phyloP scores from a whole-genome alignment of 495 filamentous ascomycete species.

The Neurospora cerealis region DNA sequence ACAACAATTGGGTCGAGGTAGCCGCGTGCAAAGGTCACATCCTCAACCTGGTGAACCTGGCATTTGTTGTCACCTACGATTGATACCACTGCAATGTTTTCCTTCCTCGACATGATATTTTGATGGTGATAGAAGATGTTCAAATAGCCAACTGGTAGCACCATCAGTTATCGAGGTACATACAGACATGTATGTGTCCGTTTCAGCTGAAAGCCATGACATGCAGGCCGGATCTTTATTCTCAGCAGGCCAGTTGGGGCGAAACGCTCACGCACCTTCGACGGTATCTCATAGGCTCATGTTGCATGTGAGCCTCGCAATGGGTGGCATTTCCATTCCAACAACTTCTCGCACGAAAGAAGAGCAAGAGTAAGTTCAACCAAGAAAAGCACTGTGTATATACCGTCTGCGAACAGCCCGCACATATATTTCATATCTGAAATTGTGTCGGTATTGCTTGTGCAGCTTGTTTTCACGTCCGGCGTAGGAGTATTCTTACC shows the following conservation, averaged over 20 bases:
- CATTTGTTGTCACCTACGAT: background rate
- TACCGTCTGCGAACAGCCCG: background rate
- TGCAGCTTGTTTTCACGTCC: slow-evolving; percentile 5
- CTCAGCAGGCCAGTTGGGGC: background rate
- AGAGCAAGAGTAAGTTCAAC: background rate
- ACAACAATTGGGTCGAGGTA: background rate
- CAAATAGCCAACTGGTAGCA: background rate
- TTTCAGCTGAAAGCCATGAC: background rate
- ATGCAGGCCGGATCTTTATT: background rate
- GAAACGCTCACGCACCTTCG: background rate
- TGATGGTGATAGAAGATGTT: background rate
- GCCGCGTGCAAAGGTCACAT: background rate
- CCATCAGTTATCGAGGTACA: background rate
- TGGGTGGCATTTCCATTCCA: background rate
- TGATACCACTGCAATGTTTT: background rate
- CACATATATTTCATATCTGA: slow-evolving; percentile 3
- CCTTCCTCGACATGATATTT: background rate
- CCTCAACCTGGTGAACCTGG: background rate
- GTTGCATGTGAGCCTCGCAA: background rate
- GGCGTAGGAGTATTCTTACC: slow-evolving; percentile 2
- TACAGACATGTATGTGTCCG: background rate
- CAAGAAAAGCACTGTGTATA: background rate
- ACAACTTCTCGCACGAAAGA: background rate
- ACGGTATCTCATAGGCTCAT: background rate
- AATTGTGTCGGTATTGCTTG: slow-evolving; percentile 20